Base-by-base conservation (phyloP, 2,329 filamentous ascomycete genomes). In the Tolypocladium endophyticum region DNA sequence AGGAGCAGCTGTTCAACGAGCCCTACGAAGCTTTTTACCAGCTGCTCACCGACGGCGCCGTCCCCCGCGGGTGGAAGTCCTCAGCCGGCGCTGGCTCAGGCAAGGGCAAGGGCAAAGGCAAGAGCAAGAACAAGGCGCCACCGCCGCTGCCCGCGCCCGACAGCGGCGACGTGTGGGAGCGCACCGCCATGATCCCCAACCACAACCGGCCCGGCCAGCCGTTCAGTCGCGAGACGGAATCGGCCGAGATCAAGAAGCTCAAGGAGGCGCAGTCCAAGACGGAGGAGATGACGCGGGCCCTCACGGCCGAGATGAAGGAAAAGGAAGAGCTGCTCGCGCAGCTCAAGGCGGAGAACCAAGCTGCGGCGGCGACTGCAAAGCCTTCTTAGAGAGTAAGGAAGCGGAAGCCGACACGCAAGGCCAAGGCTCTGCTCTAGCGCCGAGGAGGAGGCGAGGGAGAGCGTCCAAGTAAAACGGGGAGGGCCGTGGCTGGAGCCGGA, bases 1-100 rank as follows among this genome's bases (percentile, higher is more conserved):
- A 99, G 73, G 92, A 96, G 70, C 88, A 97, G 64, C 83, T 97
- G 56, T 99, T 99, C 81, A 97, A 96, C 76, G 94, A 99, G 74
- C 94, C 94, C 0, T 94, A 92, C 67, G 90, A 96, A 73, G 85
- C 89, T 54, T 93, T 99, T 70, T 97, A 90, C 75, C 90, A 96
- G 63, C 80, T 90, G 35, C 79, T 99, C 62, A 97, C 92, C 2
- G 81, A 82, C 7, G 90, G 90, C 62, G 84, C 86, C 33, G 84
- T 80, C 6, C 78, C 79, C 57, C 78, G 76, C 64, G 75, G 74
- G 63, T 78, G 73, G 69, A 69, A 72, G 63, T 63, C 71, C 55
- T 55, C 67, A 57, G 80, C 64, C 47, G 45, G 45, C 45, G 14
- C 18, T 2, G 30, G 30, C 50, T 9, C 18, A 1, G 47, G 47